Evolutionary conservation across 2,329 filamentous ascomycete genomes (phyloP).

Genomic region (Fonsecaea erecta): DNA sequence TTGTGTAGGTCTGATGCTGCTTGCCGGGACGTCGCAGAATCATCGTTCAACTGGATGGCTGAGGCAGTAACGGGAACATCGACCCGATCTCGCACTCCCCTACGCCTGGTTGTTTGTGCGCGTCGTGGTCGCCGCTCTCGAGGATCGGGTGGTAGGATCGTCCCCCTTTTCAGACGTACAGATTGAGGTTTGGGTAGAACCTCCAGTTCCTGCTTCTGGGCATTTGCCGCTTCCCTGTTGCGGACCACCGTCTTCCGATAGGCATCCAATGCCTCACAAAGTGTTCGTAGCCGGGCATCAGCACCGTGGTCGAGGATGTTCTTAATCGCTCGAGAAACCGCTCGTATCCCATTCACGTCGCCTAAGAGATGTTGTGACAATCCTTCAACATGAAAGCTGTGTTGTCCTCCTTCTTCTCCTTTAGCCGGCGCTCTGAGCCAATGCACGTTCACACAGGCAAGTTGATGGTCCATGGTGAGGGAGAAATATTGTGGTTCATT

Average conservation of each 20-base stretch:
- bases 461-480: slow-evolving; percentile 29
- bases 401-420: slow-evolving; percentile 26
- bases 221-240: slow-evolving; percentile 20
- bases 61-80: too few species aligned
- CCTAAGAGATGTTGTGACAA: slow-evolving; percentile 22
- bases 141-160: too few species aligned
- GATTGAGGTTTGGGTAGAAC: neutral
- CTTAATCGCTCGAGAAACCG: slow-evolving; percentile 30
- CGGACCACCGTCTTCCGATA: slow-evolving; percentile 25
- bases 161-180: too few species aligned
- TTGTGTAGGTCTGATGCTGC: too few species aligned
- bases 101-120: too few species aligned
- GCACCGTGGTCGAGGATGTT: slow-evolving; percentile 32
- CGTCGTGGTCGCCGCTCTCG: too few species aligned
- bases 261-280: slow-evolving; percentile 28
- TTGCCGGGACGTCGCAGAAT: too few species aligned
- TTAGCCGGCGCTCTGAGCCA: slow-evolving; percentile 25
- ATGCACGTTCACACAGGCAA: slow-evolving; percentile 28
- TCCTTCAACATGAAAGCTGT: slow-evolving; percentile 28
- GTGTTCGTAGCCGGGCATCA: slow-evolving; percentile 14
- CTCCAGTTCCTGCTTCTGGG: slow-evolving; percentile 4
- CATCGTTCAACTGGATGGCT: too few species aligned
- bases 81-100: too few species aligned
- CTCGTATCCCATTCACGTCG: slow-evolving; percentile 24
- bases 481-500: slow-evolving; percentile 31